A percentile compares a stretch with the other conserved stretches of the same genome.
Evolutionary conservation across 768 basidiomycete species (phyloP).

Genomic region (Serendipita vermifera): DNA sequence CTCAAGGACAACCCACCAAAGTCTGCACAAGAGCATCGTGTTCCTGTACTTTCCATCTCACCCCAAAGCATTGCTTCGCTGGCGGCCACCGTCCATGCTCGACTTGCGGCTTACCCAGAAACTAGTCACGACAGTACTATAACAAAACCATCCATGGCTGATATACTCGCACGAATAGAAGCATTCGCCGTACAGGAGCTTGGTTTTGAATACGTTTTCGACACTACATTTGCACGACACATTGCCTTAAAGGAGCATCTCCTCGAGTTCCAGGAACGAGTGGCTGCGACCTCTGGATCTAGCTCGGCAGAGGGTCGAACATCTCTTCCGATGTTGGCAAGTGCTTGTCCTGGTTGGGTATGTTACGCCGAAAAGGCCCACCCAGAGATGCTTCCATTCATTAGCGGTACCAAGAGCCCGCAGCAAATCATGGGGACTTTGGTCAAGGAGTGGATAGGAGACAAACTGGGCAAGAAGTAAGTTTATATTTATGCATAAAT

Average conservation of each 20-base stretch:
- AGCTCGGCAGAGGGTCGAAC: slow-evolving; percentile 13
- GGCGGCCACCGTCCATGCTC: slow-evolving; percentile 30
- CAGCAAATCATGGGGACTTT: slow-evolving; percentile 90
- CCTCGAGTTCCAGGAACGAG: slow-evolving; percentile 67
- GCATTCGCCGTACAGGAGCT: slow-evolving; percentile 55
- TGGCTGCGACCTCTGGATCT: slow-evolving; percentile 21
- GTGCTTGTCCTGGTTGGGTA: slow-evolving; percentile 97
- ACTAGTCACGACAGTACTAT: neutral
- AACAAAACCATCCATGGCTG: neutral
- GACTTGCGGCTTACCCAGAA: too few species aligned
- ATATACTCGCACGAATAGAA: slow-evolving; percentile 53
- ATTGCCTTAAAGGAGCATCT: slow-evolving; percentile 70
- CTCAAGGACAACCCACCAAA: slow-evolving; percentile 42
- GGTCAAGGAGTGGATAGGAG: slow-evolving; percentile 78
- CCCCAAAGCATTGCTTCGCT: slow-evolving; percentile 80
- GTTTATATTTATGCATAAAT: slow-evolving; percentile 22
- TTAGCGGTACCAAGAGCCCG: slow-evolving; percentile 78
- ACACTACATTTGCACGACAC: slow-evolving; percentile 91
- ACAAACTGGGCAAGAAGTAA: slow-evolving; percentile 53
- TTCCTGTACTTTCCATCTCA: slow-evolving; percentile 74
- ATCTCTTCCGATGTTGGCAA: slow-evolving; percentile 77
- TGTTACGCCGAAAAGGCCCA: slow-evolving; percentile 99
- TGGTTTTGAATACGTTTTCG: slow-evolving; percentile 74
- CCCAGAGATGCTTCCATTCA: slow-evolving; percentile 82
- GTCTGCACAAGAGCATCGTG: slow-evolving; percentile 31